Percentiles rank a stretch among this genome's conserved stretches.
Evolutionary conservation across 257 asterid species (phyloP).

Genomic region (Solanum chilense): DNA sequence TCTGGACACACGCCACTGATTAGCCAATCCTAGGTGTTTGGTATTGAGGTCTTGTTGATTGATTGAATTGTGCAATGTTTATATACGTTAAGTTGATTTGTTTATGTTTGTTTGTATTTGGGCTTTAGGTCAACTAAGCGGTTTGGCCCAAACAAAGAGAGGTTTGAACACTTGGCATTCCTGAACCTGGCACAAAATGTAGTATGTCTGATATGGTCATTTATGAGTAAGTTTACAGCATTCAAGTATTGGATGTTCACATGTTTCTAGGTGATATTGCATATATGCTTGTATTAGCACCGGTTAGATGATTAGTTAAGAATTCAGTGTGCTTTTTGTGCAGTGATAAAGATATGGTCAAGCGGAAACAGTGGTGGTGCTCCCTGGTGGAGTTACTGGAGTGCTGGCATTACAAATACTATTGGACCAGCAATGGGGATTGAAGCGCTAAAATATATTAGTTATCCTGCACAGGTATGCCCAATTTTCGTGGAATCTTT

Average conservation of each 20-base stretch:
- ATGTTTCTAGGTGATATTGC: background rate
- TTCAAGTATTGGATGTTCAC: background rate
- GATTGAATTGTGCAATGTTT: background rate
- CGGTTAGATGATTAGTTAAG: background rate
- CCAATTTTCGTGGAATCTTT: background rate
- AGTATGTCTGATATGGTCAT: constrained; percentile 88
- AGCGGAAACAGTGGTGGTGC: constrained; percentile 57
- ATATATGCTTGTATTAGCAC: background rate
- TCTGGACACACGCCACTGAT: too few species aligned
- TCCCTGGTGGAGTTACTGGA: constrained; percentile 98
- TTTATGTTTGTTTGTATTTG: background rate
- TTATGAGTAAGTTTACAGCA: constrained; percentile 50
- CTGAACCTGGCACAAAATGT: constrained; percentile 85
- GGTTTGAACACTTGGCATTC: constrained; percentile 95
- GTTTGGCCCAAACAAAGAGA: constrained; percentile 71
- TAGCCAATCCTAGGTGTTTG: background rate
- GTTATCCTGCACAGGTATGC: constrained; percentile 92
- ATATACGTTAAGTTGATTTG: background rate
- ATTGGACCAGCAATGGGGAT: constrained; percentile 99
- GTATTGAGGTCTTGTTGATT: background rate
- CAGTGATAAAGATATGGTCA: constrained; percentile 85
- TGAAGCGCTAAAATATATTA: constrained; percentile 87
- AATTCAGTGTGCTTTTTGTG: constrained; percentile 1
- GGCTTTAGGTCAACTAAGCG: constrained; percentile 74
- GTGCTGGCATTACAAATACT: constrained; percentile 58